Percentiles rank a stretch among this genome's conserved stretches.
phyloP scores from a whole-genome alignment of 2,329 filamentous ascomycete species.

The Fusarium sp. region DNA sequence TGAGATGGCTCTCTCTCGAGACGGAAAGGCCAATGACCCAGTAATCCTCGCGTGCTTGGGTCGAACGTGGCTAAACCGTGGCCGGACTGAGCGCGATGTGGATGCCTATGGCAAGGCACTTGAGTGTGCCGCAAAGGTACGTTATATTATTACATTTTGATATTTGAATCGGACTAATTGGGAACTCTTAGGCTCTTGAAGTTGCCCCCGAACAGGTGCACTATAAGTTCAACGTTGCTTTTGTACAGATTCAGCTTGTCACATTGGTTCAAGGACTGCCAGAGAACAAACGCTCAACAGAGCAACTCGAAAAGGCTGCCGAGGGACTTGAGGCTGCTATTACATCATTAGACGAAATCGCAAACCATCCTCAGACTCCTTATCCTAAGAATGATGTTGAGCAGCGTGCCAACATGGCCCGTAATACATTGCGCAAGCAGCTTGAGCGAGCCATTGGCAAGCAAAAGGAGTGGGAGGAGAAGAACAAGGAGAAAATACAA shows the following conservation, averaged over 20 bases:
- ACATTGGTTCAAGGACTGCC: conserved; percentile 80
- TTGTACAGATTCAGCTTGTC: conserved; percentile 95
- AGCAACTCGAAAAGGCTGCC: conserved; percentile 84
- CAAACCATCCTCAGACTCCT: conserved; percentile 75
- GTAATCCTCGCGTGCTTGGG: conserved; percentile 87
- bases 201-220: conserved; percentile 87
- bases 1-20: conserved; percentile 84
- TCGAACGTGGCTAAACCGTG: conserved; percentile 87
- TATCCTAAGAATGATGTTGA: conserved; percentile 93
- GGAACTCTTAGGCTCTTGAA: conserved; percentile 72
- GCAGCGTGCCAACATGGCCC: conserved; percentile 96
- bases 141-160: conserved; percentile 28
- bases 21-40: conserved; percentile 79
- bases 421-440: conserved; percentile 93
- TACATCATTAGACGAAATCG: conserved; percentile 74
- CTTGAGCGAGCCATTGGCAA: conserved; percentile 86
- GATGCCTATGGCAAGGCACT: conserved; percentile 70
- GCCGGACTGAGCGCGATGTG: conserved; percentile 71
- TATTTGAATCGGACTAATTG: conserved; percentile 25
- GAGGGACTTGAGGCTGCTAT: conserved; percentile 89
- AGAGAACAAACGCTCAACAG: conserved; percentile 81
- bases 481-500: conserved; percentile 88
- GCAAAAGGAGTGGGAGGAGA: conserved; percentile 92
- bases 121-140: conserved; percentile 73
- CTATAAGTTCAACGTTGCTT: conserved; percentile 97